Conservation (phyloP, 768 basidiomycete genomes). For the Hygrophorus pudorinus region DNA sequence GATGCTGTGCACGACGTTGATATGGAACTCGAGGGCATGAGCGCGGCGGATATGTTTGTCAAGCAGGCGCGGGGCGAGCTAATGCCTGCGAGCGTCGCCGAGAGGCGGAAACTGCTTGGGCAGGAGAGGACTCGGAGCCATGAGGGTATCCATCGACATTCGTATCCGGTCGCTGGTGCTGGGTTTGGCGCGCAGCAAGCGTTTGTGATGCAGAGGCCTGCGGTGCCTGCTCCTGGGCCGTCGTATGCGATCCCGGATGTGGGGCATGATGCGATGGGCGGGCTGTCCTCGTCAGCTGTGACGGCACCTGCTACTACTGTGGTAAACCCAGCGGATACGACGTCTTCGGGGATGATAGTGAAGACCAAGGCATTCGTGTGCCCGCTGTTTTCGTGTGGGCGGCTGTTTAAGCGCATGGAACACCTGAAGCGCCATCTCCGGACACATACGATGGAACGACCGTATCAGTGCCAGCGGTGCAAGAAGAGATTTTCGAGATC, state of each 20-base stretch:
- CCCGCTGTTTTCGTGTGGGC: slow-evolving; percentile 74
- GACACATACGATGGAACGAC: slow-evolving; percentile 85
- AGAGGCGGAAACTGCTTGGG: slow-evolving; percentile 11
- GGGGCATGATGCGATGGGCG: too few relatives aligned
- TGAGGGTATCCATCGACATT: slow-evolving; percentile 22
- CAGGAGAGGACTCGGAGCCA: slow-evolving; percentile 18
- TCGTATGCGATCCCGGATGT: too few relatives aligned
- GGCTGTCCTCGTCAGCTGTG: too few relatives aligned
- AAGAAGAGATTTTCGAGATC: slow-evolving; percentile 78
- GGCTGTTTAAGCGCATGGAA: slow-evolving; percentile 87
- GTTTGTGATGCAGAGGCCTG: too few relatives aligned
- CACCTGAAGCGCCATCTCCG: slow-evolving; percentile 82
- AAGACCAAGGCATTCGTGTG: slow-evolving; percentile 67
- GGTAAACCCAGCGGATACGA: too few relatives aligned
- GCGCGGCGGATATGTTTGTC: slow-evolving; percentile 59
- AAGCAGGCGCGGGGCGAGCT: slow-evolving; percentile 53
- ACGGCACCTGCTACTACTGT: too few relatives aligned
- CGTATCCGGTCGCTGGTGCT: too few relatives aligned
- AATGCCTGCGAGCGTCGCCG: slow-evolving; percentile 22
- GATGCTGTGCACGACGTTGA: slow-evolving; percentile 7
- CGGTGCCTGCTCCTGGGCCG: too few relatives aligned
- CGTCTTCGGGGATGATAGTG: slow-evolving; percentile 21
- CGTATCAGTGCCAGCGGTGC: slow-evolving; percentile 67
- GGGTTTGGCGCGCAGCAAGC: too few relatives aligned
- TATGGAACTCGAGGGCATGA: slow-evolving; percentile 19